These are phyloP conservation scores for Debaryomyces maramus DNA, from an alignment of 805 yeast species.

Conservation along the genomic window DNA sequence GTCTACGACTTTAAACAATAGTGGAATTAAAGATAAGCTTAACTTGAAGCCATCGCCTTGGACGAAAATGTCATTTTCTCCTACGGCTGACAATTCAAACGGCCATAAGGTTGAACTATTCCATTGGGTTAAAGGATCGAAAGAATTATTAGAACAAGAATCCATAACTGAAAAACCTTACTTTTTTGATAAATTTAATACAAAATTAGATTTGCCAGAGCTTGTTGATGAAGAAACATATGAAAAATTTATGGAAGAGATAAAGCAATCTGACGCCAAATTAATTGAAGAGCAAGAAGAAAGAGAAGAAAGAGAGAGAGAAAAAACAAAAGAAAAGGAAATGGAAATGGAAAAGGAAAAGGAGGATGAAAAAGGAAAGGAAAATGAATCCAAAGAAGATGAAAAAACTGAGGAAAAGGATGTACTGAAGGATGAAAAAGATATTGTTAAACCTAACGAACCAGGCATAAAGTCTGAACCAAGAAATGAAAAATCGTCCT, in stretches of 20 bases:
- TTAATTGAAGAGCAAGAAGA: constrained; percentile 11
- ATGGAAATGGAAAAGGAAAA: constrained; percentile 8
- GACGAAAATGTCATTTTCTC: constrained; percentile 64
- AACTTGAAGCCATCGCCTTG: constrained; percentile 78
- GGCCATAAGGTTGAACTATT: constrained; percentile 47
- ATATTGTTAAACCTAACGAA: constrained; percentile 4
- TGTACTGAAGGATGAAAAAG: constrained; percentile 9
- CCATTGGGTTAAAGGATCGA: constrained; percentile 88
- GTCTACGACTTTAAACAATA: constrained; percentile 30
- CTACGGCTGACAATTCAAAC: constrained; percentile 51
- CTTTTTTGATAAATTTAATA: constrained; percentile 73
- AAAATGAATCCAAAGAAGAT: constrained; percentile 23
- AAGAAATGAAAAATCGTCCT: constrained; percentile 15
- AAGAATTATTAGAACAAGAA: constrained; percentile 39
- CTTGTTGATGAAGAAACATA: constrained; percentile 63
- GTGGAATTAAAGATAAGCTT: constrained; percentile 66
- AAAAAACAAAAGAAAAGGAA: constrained; percentile 14
- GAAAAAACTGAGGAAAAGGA: constrained; percentile 11
- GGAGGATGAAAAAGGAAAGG: constrained; percentile 3
- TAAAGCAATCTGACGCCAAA: constrained; percentile 22
- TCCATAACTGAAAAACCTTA: constrained; percentile 44
- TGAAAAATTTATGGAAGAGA: constrained; percentile 48
- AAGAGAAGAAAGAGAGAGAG: constrained; percentile 13
- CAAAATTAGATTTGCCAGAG: constrained; percentile 65
- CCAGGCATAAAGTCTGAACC: constrained; percentile 10